phyloP scores from a whole-genome alignment of 2,329 filamentous ascomycete species.

The Eutypa lata region DNA sequence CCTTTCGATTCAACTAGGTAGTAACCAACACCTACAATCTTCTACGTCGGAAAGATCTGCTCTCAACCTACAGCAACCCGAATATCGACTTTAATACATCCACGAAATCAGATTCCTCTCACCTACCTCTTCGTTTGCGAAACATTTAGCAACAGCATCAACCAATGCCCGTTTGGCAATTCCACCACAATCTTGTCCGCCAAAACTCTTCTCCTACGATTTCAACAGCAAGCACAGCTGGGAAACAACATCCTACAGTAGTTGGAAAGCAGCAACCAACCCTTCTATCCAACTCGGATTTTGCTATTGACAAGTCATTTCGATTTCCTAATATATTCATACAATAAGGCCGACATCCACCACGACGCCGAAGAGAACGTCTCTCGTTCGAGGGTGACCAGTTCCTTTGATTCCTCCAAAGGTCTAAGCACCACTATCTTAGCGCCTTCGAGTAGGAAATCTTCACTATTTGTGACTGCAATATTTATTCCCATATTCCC shows the following conservation, averaged over 20 bases:
- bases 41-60: no score
- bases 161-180: neutral
- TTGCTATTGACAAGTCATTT: neutral
- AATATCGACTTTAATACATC: no score
- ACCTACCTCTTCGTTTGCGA: neutral
- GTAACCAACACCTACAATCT: no score
- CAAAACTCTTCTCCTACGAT: neutral
- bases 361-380: no score
- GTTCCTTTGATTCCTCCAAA: no score
- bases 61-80: no score
- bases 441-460: neutral
- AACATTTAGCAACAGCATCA: neutral
- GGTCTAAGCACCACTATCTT: no score
- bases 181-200: neutral
- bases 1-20: no score
- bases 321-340: neutral
- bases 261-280: neutral
- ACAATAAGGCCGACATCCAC: no score
- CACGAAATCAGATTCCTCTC: neutral
- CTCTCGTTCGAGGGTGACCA: no score
- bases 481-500: neutral
- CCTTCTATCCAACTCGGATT: neutral
- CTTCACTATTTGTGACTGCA: neutral
- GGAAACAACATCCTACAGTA: neutral
- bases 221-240: neutral